A percentile compares a stretch with the other conserved stretches of the same genome.
Evolutionary conservation across 306 rosid species (phyloP).

Genomic region (barrel medic (Medicago truncatula)): MtrunA17r5.0-ANR NC_053047.1:20785501-20786000

Average conservation of each 20-base stretch:
- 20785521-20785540: conserved; percentile 56
- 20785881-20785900: conserved; percentile 73
- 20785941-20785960: conserved; percentile 12
- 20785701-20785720: conserved; percentile 80
- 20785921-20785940: conserved; percentile 15
- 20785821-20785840: conserved; percentile 57
- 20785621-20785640: not conserved
- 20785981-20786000: conserved; percentile 35
- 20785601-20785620: conserved; percentile 18
- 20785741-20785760: conserved; percentile 62
- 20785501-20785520: conserved; percentile 55
- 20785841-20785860: conserved; percentile 70
- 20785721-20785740: conserved; percentile 71
- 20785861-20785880: conserved; percentile 72
- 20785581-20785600: conserved; percentile 68
- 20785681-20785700: conserved; percentile 66
- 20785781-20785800: conserved; percentile 78
- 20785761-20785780: conserved; percentile 74
- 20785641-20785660: not conserved
- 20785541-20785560: conserved; percentile 53
- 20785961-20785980: not conserved
- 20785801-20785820: conserved; percentile 63
- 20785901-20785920: conserved; percentile 19
- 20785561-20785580: conserved; percentile 65
- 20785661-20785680: conserved; percentile 4